Base-by-base conservation (phyloP, 768 basidiomycete genomes). In the Filobasidium wieringae region DNA sequence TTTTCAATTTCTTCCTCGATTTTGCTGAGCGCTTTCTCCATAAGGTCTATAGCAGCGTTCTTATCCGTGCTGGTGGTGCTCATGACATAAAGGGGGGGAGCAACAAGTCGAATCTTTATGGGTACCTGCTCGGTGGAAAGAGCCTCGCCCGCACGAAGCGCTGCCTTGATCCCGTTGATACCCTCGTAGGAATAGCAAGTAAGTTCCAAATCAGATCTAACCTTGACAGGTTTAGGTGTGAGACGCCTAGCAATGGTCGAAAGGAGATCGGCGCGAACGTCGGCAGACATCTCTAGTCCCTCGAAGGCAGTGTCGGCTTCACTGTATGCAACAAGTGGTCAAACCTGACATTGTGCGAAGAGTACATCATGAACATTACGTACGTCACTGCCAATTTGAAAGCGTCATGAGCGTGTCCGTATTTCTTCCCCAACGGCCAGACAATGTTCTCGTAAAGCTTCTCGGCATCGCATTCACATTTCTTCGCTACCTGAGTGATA, bases 61-160 rank as follows among this genome's bases (percentile, higher is more conserved):
- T 97, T 99, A 76, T 99, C 95, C 6, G 93, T 97, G 12, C 89
- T 86, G 63, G 96, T 97, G 29, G 89, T 92, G 64, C 86, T 89
- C 53, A 99, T 78, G 26, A 99, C 93, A 66, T 97, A 99, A 36
- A 99, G 72, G 27, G 93, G 93, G 7, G 95, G 95, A 0, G 93
- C 93, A 40, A 97, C 92, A 24, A 99, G 79, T 71, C 91, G 88
- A 24, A 95, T 91, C 75, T 93, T 95, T 77, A 99, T 95, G 0
- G 92, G 93, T 0, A 99, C 89, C 0, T 84, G 81, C 57, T 90
- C 87, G 17, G 79, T 90, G 74, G 87, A 88, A 62, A 87, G 64
- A 19, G 75, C 82, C 72, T 96, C 95, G 30, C 93, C 93, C 2
- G 87, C 87, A 40, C 81, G 80, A 33, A 97, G 79, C 0, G 95